These are phyloP conservation scores for Trematosphaeria pertusa DNA, from an alignment of 2,329 filamentous ascomycete species.

Conservation along the genomic window DNA sequence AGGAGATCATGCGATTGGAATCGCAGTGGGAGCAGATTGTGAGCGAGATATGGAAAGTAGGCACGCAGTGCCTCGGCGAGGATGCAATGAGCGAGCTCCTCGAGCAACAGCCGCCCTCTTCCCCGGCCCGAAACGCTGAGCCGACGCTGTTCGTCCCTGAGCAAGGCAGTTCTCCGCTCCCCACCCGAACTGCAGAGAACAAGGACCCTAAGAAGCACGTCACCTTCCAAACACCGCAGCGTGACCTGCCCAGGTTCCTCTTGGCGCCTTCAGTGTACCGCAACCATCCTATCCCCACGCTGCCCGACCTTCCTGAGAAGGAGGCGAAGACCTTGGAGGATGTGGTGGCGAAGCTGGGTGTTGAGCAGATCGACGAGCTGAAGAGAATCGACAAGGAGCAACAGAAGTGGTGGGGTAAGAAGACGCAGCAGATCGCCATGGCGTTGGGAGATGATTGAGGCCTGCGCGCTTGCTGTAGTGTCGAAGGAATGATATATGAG, in stretches of 20 bases:
- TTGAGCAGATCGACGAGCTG: conserved; percentile 26
- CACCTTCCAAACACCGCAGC: conserved; percentile 23
- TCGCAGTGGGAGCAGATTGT: conserved; percentile 34
- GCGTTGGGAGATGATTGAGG: conserved; percentile 24
- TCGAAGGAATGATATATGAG: neutral
- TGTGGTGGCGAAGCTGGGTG: conserved; percentile 25
- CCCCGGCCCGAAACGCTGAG: conserved; percentile 10
- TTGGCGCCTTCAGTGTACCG: conserved; percentile 16
- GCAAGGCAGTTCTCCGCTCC: conserved; percentile 11
- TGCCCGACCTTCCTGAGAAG: conserved; percentile 18
- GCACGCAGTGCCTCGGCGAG: conserved; percentile 30
- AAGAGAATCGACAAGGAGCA: conserved; percentile 29
- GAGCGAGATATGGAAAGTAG: conserved; percentile 41
- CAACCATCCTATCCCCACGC: conserved; percentile 7
- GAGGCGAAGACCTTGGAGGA: conserved; percentile 23
- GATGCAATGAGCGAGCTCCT: conserved; percentile 25
- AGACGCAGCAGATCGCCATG: conserved; percentile 25
- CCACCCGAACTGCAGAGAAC: neutral
- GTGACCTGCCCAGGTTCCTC: conserved; percentile 27
- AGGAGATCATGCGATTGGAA: conserved; percentile 27
- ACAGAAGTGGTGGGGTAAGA: conserved; percentile 33
- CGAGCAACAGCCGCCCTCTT: neutral
- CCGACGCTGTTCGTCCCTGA: conserved; percentile 28
- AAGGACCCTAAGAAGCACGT: conserved; percentile 27
- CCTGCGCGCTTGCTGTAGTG: neutral